Evolutionary conservation across 2,329 filamentous ascomycete species (phyloP).

Genomic region (Aureobasidium melanogenum): DNA sequence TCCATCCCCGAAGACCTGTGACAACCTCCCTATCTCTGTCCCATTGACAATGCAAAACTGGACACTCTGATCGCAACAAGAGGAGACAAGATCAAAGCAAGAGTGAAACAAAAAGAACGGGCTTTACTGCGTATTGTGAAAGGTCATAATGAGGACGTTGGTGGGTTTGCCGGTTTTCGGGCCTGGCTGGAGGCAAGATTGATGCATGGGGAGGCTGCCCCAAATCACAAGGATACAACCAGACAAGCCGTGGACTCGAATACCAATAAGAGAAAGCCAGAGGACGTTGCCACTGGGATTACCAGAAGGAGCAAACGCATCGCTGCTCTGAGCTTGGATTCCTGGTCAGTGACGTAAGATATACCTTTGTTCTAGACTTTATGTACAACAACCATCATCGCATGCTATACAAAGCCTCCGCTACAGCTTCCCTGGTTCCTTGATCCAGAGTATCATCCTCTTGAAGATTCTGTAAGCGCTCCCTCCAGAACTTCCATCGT

Average conservation of each 20-base stretch:
- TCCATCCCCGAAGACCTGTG: slow-evolving; percentile 49
- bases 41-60: slow-evolving; percentile 40
- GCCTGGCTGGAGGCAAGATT: no score
- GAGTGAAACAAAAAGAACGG: background rate
- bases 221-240: no score
- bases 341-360: no score
- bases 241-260: no score
- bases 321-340: no score
- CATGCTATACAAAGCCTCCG: background rate
- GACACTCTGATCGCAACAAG: background rate
- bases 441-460: background rate
- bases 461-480: background rate
- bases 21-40: slow-evolving; percentile 56
- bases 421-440: background rate
- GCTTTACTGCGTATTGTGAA: background rate
- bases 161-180: no score
- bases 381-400: no score
- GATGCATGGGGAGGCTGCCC: no score
- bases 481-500: background rate
- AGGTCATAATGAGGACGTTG: background rate
- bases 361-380: no score
- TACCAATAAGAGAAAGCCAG: no score
- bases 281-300: no score
- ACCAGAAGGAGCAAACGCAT: no score
- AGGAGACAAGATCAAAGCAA: background rate